Evolutionary conservation across 1,284 basidiomycete genomes (phyloP), one percentile per base, ranked within the genome.

Genomic region (Neotropicomus parvogracilis): DNA sequence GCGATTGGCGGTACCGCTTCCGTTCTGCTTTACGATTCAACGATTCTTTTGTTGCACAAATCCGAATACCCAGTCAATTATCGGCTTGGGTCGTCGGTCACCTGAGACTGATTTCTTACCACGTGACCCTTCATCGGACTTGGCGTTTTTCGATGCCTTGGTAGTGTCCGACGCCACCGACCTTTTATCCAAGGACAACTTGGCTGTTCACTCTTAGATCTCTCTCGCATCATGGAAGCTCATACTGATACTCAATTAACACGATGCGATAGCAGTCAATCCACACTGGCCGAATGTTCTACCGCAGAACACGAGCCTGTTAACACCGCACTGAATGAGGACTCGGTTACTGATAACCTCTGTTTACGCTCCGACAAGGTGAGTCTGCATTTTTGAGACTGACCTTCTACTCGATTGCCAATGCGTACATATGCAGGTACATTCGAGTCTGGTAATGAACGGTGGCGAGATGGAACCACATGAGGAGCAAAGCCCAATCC

Each of bases 351-450:
- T 19, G 28, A 48, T 27, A 27, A 31, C 13, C 1, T 35, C 39
- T 17, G 3, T 11, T 1, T 13, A 28, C 17, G 13, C 14, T 13
- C 26, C 40, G n/a, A 31, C 10, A 12, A 52, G 6, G 59, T 57
- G 38, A 36, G 60, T 44, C 3, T 20, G 14, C 27, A 19, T 5
- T 12, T 14, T 35, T 7, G 19, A 39, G 19, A 1, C 12, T 11
- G 6, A 14, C 3, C 3, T 38, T 35, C 29, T 19, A 3, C 10
- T 39, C 8, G 6, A 29, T 20, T 41, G 10, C 26, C 40, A 14
- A 49, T 24, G 6, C 16, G 50, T 54, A 45, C 62, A 44, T 46
- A 58, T 51, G 10, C 48, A 61, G 59, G 27, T 34, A 26, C 31
- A 26, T 24, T 26, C 5, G 16, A 12, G 26, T 31, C 38, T 16